Base-by-base conservation (phyloP, 169 alveolate genomes). In the Plasmodium cynomolgi region DNA sequence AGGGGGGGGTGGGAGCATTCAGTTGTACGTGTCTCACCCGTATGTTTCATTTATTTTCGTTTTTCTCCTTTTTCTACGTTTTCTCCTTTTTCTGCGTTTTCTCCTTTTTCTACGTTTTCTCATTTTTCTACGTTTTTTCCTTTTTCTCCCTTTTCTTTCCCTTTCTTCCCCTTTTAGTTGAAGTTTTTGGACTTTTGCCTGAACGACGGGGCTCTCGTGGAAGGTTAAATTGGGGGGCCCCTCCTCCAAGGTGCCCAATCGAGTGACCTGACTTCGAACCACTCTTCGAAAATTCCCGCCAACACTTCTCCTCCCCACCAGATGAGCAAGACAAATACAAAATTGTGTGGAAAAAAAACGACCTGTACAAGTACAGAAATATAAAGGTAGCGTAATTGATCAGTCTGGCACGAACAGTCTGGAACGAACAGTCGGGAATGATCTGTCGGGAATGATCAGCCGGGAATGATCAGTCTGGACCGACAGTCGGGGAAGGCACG, bases 291-390 rank as follows among this genome's bases (percentile, higher is more conserved):
- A 13, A 41, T 41, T 11, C 9, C 44, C 31, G 17, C 54, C 72
- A n/a, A 26, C 41, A 26, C n/a, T 23, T 81, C 34, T 81, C 23
- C 41, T n/a, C 74, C 13, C 20, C 75, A 17, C 34, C 71, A 86
- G 93, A 86, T 50, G 81, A 74, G 31, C 54, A 86, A 26, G 83
- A 75, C 29, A 75, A 74, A 34, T 86, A 75, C 47, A 86, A 56
- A 47, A 86, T 86, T 50, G 50, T 29, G 33, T 86, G 93, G 93
- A 50, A 37, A 34, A 54, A 75, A 75, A 56, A 86, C 71, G 31
- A 47, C 34, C 23, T 86, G 44, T 86, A 86, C 86, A 86, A 86
- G 71, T 86, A 86, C 44, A 74, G 93, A 77, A 86, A 86, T 77
- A 58, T 86, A 77, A 75, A 86, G 88, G 93, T 86, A 86, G 31